A percentile compares a stretch with the other conserved stretches of the same genome.
Evolutionary conservation across 345 rosid species (phyloP).

Genomic region (Pistacia atlantica): DNA sequence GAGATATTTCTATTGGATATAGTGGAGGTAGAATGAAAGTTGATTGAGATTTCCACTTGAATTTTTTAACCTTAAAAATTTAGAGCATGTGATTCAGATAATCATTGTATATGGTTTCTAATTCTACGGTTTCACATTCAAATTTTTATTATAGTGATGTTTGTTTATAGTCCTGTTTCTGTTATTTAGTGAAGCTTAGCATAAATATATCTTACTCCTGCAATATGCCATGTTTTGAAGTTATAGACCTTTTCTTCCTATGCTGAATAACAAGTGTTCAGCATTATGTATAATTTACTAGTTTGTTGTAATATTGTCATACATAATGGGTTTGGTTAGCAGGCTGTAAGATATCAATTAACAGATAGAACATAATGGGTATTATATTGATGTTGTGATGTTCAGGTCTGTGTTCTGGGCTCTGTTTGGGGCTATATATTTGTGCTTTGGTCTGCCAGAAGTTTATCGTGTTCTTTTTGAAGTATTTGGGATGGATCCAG

Average conservation of each 20-base stretch:
- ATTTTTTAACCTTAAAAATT: not conserved
- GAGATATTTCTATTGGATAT: not conserved
- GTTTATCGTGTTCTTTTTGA: slow-evolving; percentile 92
- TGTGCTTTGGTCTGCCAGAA: slow-evolving; percentile 96
- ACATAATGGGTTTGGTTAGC: slow-evolving; percentile 6
- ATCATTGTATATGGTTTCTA: not conserved
- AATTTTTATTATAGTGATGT: not conserved
- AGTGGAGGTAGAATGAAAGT: slow-evolving; percentile 6
- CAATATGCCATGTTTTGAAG: not conserved
- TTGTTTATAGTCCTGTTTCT: not conserved
- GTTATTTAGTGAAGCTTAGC: not conserved
- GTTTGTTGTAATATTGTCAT: not conserved
- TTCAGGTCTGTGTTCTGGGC: slow-evolving; percentile 94
- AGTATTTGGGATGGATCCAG: slow-evolving; percentile 98
- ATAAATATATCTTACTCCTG: not conserved
- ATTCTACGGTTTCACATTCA: not conserved
- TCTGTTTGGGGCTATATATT: slow-evolving; percentile 87
- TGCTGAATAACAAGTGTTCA: not conserved
- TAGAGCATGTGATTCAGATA: not conserved
- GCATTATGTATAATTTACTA: not conserved
- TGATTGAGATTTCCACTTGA: not conserved
- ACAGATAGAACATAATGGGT: not conserved
- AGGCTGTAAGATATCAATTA: not conserved
- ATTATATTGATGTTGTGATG: slow-evolving; percentile 18
- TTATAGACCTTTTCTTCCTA: not conserved